A percentile compares a stretch with the other conserved stretches of the same genome.
These are phyloP conservation scores for Pulchroboletus neoregius DNA, from an alignment of 1,284 basidiomycete genomes.

Conservation along the genomic window DNA sequence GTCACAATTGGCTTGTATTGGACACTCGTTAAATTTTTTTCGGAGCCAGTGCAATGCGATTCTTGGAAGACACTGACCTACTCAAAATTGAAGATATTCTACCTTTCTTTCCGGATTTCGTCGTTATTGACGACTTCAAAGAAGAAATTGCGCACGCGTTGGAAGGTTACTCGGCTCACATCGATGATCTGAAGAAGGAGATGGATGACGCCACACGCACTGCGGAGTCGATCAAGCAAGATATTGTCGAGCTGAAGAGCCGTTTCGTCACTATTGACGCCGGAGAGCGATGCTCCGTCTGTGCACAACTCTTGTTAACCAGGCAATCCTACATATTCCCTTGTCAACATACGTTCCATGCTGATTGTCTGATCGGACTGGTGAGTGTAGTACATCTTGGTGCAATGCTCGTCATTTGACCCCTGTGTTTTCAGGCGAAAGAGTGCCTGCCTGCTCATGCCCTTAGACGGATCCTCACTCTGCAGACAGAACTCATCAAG, in stretches of 20 bases:
- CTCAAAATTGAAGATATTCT: conserved; percentile 98
- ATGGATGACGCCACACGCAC: conserved; percentile 95
- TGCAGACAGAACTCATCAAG: conserved; percentile 81
- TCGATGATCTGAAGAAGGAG: conserved; percentile 86
- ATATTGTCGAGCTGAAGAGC: conserved; percentile 81
- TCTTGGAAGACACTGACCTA: conserved; percentile 89
- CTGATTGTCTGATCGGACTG: conserved; percentile 88
- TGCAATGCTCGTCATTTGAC: conserved; percentile 4
- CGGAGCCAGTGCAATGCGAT: conserved; percentile 81
- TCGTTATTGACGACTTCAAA: conserved; percentile 99
- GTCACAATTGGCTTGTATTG: conserved; percentile 32
- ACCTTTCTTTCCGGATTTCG: conserved; percentile 99
- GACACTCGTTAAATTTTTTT: conserved; percentile 6
- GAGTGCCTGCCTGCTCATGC: conserved; percentile 81
- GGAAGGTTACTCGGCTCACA: conserved; percentile 91
- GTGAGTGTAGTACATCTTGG: conserved; percentile 45
- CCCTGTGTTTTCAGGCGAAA: conserved; percentile 61
- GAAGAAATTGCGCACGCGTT: conserved; percentile 96
- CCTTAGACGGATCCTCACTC: conserved; percentile 75
- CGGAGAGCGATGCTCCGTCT: conserved; percentile 83
- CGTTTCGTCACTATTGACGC: conserved; percentile 94
- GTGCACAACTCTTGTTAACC: conserved; percentile 71
- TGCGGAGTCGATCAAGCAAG: conserved; percentile 90
- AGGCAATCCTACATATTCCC: conserved; percentile 99
- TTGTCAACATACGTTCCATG: conserved; percentile 94